Evolutionary conservation across 371 early-diverging fungal genomes (phyloP).

Genomic region (Lichtheimia ramosa): DNA sequence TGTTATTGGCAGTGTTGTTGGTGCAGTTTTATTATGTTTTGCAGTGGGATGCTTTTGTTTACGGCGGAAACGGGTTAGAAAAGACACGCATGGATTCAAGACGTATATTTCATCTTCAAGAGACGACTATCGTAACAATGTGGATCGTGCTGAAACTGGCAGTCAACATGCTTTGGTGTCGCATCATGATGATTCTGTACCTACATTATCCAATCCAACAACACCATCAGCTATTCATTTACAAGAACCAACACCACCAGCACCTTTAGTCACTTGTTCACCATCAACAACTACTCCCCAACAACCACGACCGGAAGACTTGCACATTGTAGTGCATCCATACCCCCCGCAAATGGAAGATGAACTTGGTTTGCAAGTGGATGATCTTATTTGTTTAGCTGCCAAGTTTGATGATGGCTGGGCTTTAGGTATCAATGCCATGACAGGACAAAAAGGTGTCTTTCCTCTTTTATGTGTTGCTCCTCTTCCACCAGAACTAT

Average conservation of each 20-base stretch:
- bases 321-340: slow-evolving; percentile 56
- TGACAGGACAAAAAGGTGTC: slow-evolving; percentile 66
- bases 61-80: slow-evolving; percentile 23
- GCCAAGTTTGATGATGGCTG: slow-evolving; percentile 70
- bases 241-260: background rate
- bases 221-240: background rate
- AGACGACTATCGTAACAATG: slow-evolving; percentile 3
- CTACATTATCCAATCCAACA: background rate
- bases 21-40: slow-evolving; percentile 5
- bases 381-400: slow-evolving; percentile 67
- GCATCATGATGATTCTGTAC: background rate
- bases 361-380: slow-evolving; percentile 66
- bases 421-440: slow-evolving; percentile 73
- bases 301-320: slow-evolving; percentile 29
- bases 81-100: slow-evolving; percentile 18
- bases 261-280: background rate
- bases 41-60: slow-evolving; percentile 23
- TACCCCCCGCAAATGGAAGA: slow-evolving; percentile 66
- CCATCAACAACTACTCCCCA: background rate
- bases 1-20: slow-evolving; percentile 12
- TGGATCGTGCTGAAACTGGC: background rate
- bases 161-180: background rate
- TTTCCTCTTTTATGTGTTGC: slow-evolving; percentile 71
- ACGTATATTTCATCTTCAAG: slow-evolving; percentile 21
- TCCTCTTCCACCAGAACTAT: slow-evolving; percentile 31